Conservation (phyloP, 345 rosid genomes). For the Pugionium cornutum region DNA sequence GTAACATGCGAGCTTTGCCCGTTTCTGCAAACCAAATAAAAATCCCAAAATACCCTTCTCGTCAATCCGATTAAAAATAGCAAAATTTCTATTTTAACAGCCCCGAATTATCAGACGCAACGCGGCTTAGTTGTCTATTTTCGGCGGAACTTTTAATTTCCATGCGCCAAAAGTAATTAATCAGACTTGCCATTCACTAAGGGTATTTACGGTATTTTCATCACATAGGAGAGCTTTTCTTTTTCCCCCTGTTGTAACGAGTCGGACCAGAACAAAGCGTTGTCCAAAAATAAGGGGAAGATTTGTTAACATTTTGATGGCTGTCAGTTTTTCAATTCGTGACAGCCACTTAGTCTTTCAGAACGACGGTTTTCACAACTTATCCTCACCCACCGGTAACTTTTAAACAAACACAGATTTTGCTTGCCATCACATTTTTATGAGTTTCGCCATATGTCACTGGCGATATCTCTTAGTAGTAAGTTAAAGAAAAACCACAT, state of each 20-base stretch:
- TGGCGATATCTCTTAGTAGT: conserved; percentile 21
- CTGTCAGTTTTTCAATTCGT: conserved; percentile 32
- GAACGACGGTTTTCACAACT: conserved; percentile 23
- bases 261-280: conserved; percentile 38
- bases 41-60: conserved; percentile 46
- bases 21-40: conserved; percentile 46
- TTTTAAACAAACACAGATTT: conserved; percentile 11
- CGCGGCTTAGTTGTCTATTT: conserved; percentile 33
- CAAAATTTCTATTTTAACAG: conserved; percentile 26
- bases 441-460: conserved; percentile 29
- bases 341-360: conserved; percentile 37
- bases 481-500: conserved; percentile 1
- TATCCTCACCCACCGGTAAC: conserved; percentile 34
- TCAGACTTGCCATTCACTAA: not conserved
- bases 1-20: conserved; percentile 79
- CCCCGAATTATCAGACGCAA: conserved; percentile 22
- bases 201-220: conserved; percentile 24
- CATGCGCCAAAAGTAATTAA: conserved; percentile 6
- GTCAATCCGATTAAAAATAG: conserved; percentile 27
- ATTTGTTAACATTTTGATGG: conserved; percentile 26
- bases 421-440: conserved; percentile 24
- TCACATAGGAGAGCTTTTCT: rapidly evolving
- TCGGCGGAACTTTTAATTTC: not conserved
- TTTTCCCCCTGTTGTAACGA: conserved; percentile 27
- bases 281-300: conserved; percentile 32